Evolutionary conservation across 2,329 filamentous ascomycete genomes (phyloP).

Genomic region (Colletotrichum sp.): DNA sequence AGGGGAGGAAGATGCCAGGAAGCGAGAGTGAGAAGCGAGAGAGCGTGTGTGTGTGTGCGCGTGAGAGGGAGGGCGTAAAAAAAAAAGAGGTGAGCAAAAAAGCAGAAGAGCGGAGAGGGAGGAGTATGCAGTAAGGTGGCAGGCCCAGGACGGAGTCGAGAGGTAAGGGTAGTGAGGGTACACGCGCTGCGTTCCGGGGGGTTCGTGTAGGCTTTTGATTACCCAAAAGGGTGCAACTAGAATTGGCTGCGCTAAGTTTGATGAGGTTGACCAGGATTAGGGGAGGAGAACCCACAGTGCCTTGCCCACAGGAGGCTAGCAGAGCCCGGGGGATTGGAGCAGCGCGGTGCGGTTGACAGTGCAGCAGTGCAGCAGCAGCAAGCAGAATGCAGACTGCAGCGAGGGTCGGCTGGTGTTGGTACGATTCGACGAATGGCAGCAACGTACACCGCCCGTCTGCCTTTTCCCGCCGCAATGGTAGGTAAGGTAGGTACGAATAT

Average conservation of each 20-base stretch:
- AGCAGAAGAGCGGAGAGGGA: slow-evolving; percentile 12
- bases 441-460: not conserved
- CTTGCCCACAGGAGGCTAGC: slow-evolving; percentile 8
- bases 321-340: slow-evolving; percentile 24
- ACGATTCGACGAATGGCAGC: not conserved
- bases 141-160: not conserved
- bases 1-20: slow-evolving; percentile 35
- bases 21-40: slow-evolving; percentile 28
- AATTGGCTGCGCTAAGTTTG: slow-evolving; percentile 47
- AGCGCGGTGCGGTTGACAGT: not conserved
- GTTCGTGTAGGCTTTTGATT: slow-evolving; percentile 36
- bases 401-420: not conserved
- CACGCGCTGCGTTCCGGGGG: slow-evolving; percentile 6
- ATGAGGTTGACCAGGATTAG: slow-evolving; percentile 37
- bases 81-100: slow-evolving; percentile 4
- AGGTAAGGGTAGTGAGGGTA: slow-evolving; percentile 12
- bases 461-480: not conserved
- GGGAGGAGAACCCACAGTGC: slow-evolving; percentile 5
- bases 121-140: not conserved
- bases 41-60: not conserved
- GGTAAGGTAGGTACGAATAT: not conserved
- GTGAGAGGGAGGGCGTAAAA: not conserved
- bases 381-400: not conserved
- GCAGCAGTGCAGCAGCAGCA: not conserved
- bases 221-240: slow-evolving; percentile 37